These are phyloP conservation scores for Paramyrothecium sp. DNA, from an alignment of 2,329 filamentous ascomycete genomes.

Conservation along the genomic window DNA sequence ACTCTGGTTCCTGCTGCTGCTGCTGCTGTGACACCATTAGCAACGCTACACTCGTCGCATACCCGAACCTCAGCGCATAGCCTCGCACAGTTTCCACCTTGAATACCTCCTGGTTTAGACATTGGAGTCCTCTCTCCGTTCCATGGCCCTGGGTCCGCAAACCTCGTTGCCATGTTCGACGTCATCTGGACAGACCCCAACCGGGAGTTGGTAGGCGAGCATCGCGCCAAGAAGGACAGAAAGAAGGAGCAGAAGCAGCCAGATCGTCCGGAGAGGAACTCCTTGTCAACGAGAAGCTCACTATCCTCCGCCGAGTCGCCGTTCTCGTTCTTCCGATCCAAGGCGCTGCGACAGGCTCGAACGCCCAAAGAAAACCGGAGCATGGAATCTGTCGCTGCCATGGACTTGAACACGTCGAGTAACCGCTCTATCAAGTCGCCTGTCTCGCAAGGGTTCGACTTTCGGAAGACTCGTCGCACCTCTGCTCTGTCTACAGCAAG, in stretches of 20 bases:
- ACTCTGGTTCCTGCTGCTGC: background rate
- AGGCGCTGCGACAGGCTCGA: constrained; percentile 21
- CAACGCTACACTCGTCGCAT: constrained; percentile 11
- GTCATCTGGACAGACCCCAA: constrained; percentile 58
- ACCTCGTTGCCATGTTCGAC: constrained; percentile 49
- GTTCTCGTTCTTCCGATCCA: constrained; percentile 43
- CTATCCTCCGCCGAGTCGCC: constrained; percentile 37
- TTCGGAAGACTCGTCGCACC: background rate
- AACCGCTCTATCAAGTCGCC: constrained; percentile 23
- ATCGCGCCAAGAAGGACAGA: constrained; percentile 46
- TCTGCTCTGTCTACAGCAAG: background rate
- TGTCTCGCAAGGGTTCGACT: constrained; percentile 19
- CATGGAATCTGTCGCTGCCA: constrained; percentile 14
- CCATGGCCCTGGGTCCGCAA: background rate
- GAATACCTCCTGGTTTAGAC: background rate
- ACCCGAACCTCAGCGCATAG: background rate
- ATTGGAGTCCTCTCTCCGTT: background rate
- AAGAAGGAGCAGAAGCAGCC: constrained; percentile 26
- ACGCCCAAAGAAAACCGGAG: constrained; percentile 14
- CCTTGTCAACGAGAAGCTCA: constrained; percentile 43
- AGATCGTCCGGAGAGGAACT: constrained; percentile 26
- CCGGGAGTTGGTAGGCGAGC: constrained; percentile 51
- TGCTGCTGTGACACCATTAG: constrained; percentile 10
- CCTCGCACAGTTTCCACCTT: background rate
- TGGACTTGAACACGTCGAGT: constrained; percentile 21